These are phyloP conservation scores for Handroanthus guayacan DNA, from an alignment of 257 asterid species.

Conservation along the genomic window DNA sequence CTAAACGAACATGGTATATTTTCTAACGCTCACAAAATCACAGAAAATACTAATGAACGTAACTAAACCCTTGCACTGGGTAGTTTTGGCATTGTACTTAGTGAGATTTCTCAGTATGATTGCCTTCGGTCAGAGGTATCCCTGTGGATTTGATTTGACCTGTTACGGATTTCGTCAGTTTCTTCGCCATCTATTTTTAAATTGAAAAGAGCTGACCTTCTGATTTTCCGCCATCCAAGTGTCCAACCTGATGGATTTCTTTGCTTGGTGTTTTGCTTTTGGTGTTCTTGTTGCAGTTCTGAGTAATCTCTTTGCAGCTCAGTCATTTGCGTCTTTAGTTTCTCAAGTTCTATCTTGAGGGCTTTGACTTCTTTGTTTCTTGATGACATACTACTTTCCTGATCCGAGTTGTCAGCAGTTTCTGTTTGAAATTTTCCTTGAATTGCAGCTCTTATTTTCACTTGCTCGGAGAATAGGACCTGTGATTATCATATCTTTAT, in stretches of 20 bases:
- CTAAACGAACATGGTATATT: background rate
- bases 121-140: conserved; percentile 48
- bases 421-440: conserved; percentile 53
- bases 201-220: conserved; percentile 57
- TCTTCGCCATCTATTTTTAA: conserved; percentile 53
- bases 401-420: conserved; percentile 55
- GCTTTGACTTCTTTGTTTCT: conserved; percentile 68
- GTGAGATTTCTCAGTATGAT: conserved; percentile 46
- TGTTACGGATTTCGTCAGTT: conserved; percentile 45
- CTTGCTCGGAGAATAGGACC: conserved; percentile 83
- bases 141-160: conserved; percentile 40
- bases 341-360: conserved; percentile 70
- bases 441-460: conserved; percentile 63
- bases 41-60: conserved; percentile 23
- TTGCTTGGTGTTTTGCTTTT: conserved; percentile 47
- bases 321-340: conserved; percentile 57
- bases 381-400: conserved; percentile 50
- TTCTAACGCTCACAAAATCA: conserved; percentile 18
- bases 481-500: conserved; percentile 45
- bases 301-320: conserved; percentile 69
- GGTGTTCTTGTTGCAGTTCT: conserved; percentile 62
- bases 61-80: background rate
- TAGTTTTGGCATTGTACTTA: background rate
- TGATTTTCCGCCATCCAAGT: conserved; percentile 65
- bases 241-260: conserved; percentile 60